Base-by-base conservation (phyloP, 257 asterid genomes). In the Solanum ahanhuiri region DNA sequence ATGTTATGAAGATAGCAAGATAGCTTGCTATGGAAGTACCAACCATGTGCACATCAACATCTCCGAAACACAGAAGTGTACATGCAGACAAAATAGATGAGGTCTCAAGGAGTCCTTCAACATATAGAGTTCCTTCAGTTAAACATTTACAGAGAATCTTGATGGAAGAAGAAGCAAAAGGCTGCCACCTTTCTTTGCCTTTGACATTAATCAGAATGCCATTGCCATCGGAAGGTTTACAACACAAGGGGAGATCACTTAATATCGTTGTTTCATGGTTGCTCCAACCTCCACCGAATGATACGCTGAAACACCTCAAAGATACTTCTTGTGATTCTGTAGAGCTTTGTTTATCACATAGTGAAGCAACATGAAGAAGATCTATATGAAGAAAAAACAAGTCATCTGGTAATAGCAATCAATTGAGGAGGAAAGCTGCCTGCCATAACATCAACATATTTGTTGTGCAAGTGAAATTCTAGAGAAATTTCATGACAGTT, bases 1-100 rank as follows among this genome's bases (percentile, higher is more conserved):
- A 67, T 69, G 43, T 63, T 28, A 22, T 82, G 70, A 54, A 92
- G 90, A 83, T 35, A 66, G 81, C 76, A 51, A 91, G 89, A 83
- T 58, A 60, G 85, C 60, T 82, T 71, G 63, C 83, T 72, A 75
- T 58, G 82, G 66, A 79, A 79, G 67, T 84, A 91, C 94, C 87
- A 87, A 96, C 99, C 95, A 95, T 95, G 88, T 94, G 98, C 90
- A 96, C 91, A 87, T 93, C 93, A 88, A 90, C 96, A 92, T 93
- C 96, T 87, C 94, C 95, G 87, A 91, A 92, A 88, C 96, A 92
- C 92, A 96, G 89, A 87, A 96, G 91, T 83, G 92, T 89, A 91
- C 98, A 94, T 87, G 91, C 93, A 85, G 95, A 91, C 92, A 91
- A 90, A 86, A 93, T 91, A 88, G 93, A 93, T 64, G 97, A 89